Percentiles rank a stretch among this genome's conserved stretches.
phyloP scores from a whole-genome alignment of 371 early-diverging fungal genomes.

The Chytridium lagenaria region DNA sequence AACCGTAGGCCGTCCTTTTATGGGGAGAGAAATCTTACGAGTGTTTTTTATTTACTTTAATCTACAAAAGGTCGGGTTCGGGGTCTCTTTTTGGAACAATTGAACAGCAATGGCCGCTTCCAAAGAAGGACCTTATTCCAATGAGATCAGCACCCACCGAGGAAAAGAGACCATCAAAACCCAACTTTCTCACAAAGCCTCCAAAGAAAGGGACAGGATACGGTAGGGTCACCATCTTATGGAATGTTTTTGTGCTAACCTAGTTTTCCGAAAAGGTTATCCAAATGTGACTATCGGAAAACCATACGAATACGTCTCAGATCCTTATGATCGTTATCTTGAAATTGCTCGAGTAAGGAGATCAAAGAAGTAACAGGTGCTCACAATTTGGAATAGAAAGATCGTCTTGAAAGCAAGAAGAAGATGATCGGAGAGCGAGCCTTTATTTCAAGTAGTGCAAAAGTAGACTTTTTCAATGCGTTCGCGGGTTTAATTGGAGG shows the following conservation, averaged over 20 bases:
- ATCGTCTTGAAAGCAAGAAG: constrained; percentile 43
- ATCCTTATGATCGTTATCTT: constrained; percentile 45
- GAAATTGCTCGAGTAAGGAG: constrained; percentile 16
- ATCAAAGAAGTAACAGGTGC: no score
- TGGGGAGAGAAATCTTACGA: not conserved
- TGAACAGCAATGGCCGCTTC: constrained; percentile 55
- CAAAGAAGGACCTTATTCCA: constrained; percentile 32
- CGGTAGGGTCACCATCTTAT: no score
- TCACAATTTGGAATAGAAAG: constrained; percentile 38
- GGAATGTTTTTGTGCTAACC: no score
- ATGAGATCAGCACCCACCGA: constrained; percentile 29
- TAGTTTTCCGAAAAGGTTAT: constrained; percentile 45
- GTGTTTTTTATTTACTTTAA: constrained; percentile 10
- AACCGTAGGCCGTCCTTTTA: constrained; percentile 47
- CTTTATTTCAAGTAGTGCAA: constrained; percentile 46
- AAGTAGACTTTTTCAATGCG: constrained; percentile 47
- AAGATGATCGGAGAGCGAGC: constrained; percentile 51
- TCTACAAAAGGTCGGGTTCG: constrained; percentile 44
- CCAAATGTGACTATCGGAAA: constrained; percentile 55
- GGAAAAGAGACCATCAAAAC: constrained; percentile 37
- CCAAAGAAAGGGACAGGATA: constrained; percentile 56
- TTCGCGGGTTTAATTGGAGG: constrained; percentile 42
- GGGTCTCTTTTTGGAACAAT: constrained; percentile 55
- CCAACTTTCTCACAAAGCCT: constrained; percentile 53
- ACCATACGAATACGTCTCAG: constrained; percentile 45